phyloP scores from a whole-genome alignment of 306 rosid genomes.

The Corylus heterophylla region DNA sequence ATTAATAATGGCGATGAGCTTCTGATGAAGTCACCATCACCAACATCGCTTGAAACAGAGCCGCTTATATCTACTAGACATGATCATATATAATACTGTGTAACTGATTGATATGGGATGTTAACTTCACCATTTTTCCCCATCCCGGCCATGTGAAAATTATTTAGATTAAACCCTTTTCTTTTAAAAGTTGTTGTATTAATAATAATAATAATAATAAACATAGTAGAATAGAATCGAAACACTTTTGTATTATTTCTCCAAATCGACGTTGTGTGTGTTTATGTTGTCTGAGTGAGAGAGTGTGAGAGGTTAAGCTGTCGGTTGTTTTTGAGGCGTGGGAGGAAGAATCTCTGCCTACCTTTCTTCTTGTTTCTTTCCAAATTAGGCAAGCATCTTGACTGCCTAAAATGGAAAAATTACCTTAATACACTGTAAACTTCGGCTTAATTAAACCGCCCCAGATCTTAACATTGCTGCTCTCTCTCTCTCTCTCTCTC shows the following conservation, averaged over 20 bases:
- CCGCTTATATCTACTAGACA: constrained; percentile 44
- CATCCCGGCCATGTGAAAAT: constrained; percentile 18
- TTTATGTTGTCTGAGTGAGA: constrained; percentile 12
- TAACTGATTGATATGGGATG: constrained; percentile 14
- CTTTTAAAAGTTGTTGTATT: constrained; percentile 25
- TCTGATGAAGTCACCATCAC: constrained; percentile 32
- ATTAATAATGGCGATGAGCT: constrained; percentile 19
- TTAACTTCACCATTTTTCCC: constrained; percentile 18
- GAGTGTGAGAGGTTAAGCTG: constrained; percentile 28
- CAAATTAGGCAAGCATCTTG: constrained; percentile 43
- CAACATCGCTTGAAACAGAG: constrained; percentile 54
- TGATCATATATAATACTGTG: not conserved
- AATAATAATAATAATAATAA: not conserved
- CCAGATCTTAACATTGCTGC: not conserved
- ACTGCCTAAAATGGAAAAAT: constrained; percentile 45
- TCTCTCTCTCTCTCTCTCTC: too few species aligned
- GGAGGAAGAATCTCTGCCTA: constrained; percentile 40
- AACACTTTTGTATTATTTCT: constrained; percentile 26
- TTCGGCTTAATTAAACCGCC: constrained; percentile 8
- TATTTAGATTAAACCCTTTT: constrained; percentile 18
- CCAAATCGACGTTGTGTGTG: constrained; percentile 20
- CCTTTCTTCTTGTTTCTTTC: constrained; percentile 51
- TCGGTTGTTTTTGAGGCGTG: constrained; percentile 50
- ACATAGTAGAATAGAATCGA: constrained; percentile 23
- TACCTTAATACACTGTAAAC: constrained; percentile 27